These are phyloP conservation scores for Podaxis sp. DNA, from an alignment of 768 basidiomycete species.

Conservation along the genomic window DNA sequence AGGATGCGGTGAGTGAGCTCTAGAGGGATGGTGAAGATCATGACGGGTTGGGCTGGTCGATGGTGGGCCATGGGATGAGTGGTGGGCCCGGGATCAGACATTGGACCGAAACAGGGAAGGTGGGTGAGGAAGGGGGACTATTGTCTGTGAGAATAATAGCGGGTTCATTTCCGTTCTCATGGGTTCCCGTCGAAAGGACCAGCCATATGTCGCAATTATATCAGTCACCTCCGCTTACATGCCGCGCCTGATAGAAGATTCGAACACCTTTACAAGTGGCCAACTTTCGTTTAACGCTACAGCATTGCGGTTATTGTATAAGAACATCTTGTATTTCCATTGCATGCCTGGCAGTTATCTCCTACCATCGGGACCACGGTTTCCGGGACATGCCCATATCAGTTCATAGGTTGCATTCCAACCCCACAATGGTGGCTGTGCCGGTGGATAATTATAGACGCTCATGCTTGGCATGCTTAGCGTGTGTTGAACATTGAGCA, in stretches of 20 bases:
- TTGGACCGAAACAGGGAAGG: background rate
- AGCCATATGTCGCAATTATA: slow-evolving; percentile 8
- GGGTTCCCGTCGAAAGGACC: background rate
- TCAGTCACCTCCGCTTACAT: background rate
- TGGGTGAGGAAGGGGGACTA: background rate
- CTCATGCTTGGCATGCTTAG: background rate
- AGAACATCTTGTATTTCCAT: background rate
- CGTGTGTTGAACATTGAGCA: background rate
- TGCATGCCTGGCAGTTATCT: background rate
- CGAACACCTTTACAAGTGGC: background rate
- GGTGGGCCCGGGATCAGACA: background rate
- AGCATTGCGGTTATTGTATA: background rate
- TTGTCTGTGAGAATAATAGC: slow-evolving; percentile 4
- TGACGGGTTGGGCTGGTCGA: background rate
- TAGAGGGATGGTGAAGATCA: slow-evolving; percentile 41
- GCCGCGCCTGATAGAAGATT: background rate
- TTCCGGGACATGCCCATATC: background rate
- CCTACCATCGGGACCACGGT: background rate
- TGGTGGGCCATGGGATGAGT: background rate
- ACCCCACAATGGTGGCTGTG: slow-evolving; percentile 1
- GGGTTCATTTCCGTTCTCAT: slow-evolving; percentile 9
- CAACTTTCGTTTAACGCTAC: background rate
- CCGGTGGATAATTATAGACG: background rate
- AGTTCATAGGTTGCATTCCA: background rate
- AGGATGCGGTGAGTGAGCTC: slow-evolving; percentile 64